Conservation (phyloP, 148 eudicot genomes). For the Rhododendron griersonianum region DNA sequence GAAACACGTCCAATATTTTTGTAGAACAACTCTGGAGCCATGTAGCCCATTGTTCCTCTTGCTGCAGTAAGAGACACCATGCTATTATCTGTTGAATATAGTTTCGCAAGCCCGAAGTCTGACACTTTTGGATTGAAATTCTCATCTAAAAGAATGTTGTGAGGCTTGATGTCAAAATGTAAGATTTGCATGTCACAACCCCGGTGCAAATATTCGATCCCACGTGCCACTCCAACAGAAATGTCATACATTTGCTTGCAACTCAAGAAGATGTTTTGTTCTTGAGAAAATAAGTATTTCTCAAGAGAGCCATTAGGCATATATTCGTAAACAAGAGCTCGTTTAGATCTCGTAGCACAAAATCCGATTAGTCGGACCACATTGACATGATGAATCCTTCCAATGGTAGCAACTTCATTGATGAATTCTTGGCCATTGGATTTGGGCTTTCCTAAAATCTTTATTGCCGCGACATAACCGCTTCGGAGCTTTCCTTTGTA, state of each 20-base stretch:
- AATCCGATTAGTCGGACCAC: conserved; percentile 24
- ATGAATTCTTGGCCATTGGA: conserved; percentile 25
- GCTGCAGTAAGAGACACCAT: conserved; percentile 14
- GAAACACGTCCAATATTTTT: conserved; percentile 18
- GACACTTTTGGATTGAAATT: conserved; percentile 23
- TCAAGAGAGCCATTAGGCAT: conserved; percentile 26
- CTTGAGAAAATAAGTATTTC: conserved; percentile 16
- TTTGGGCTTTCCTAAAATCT: conserved; percentile 18
- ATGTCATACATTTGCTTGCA: conserved; percentile 18
- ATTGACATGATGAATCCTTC: conserved; percentile 20
- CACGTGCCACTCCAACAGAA: conserved; percentile 18
- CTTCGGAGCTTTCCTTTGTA: neutral
- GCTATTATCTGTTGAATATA: conserved; percentile 14
- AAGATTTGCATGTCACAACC: conserved; percentile 28
- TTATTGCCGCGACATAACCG: conserved; percentile 10
- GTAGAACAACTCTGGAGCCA: neutral
- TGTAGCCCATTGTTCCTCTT: neutral
- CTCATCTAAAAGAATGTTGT: neutral
- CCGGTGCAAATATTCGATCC: conserved; percentile 19
- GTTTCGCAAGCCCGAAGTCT: conserved; percentile 22
- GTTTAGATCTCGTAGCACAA: conserved; percentile 16
- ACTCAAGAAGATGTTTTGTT: conserved; percentile 8
- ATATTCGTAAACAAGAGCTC: conserved; percentile 15
- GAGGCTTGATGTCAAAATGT: conserved; percentile 10
- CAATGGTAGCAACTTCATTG: conserved; percentile 15